A percentile compares a stretch with the other conserved stretches of the same genome.
phyloP scores from a whole-genome alignment of 441 rosid species.

The Capsella rubella region DNA sequence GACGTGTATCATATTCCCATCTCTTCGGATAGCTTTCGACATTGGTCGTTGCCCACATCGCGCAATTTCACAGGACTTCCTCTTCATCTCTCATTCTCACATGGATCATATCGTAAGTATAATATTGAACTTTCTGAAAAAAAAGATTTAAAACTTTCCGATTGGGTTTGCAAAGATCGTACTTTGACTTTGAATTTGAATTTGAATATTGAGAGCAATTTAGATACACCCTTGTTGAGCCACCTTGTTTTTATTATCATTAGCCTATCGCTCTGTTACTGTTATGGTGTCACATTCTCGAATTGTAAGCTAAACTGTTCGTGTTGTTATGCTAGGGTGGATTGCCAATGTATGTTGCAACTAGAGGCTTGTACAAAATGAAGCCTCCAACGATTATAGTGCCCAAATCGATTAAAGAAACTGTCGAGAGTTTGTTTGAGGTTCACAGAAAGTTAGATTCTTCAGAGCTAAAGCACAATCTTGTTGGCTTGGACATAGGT shows the following conservation, averaged over 20 bases:
- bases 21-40: slow-evolving; percentile 83
- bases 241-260: neutral
- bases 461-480: slow-evolving; percentile 74
- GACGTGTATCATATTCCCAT: slow-evolving; percentile 89
- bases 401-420: slow-evolving; percentile 65
- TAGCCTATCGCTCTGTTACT: neutral
- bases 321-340: slow-evolving; percentile 65
- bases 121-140: neutral
- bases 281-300: slow-evolving; percentile 13
- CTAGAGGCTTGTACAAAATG: slow-evolving; percentile 80
- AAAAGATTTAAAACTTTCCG: neutral
- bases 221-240: neutral
- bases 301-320: neutral
- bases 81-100: slow-evolving; percentile 91
- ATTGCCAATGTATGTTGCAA: slow-evolving; percentile 90
- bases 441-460: slow-evolving; percentile 77
- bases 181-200: neutral
- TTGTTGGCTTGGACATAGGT: slow-evolving; percentile 88
- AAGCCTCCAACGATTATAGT: slow-evolving; percentile 91
- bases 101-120: slow-evolving; percentile 91
- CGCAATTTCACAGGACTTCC: slow-evolving; percentile 85
- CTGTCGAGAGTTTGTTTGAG: slow-evolving; percentile 77
- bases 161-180: neutral
- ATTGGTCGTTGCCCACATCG: slow-evolving; percentile 96
- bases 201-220: neutral